Evolutionary conservation across 768 basidiomycete genomes (phyloP), one percentile per base, ranked within the genome.

Genomic region (Amanita thiersii): DNA sequence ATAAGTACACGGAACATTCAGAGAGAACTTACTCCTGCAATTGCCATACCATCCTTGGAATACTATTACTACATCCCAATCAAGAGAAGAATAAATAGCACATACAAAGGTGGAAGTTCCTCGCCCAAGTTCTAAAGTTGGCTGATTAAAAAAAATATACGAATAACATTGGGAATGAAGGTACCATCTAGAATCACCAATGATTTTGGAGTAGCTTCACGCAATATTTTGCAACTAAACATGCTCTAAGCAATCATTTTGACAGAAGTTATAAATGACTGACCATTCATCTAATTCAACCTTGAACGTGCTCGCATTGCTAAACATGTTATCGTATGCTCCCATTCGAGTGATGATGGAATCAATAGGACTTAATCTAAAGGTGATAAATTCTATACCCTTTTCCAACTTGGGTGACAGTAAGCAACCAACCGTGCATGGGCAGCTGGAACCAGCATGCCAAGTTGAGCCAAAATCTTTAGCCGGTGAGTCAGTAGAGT

Each of bases 281-380:
- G 51, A 91, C 90, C 90, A 90, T 75, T 99, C 96, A 57, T 98
- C 96, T 43, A 99, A 68, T 57, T 99, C 96, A 15, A 99, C 96
- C 58, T 97, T 96, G 75, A 98, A 99, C 0, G 94, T 97, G 61
- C 89, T 91, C 1, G 91, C 77, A 51, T 89, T 81, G 2, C 86
- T 82, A 60, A 92, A 93, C 86, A 94, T 91, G 55, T 92, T 92
- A 54, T 98, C 94, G 56, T 97, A 96, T 2, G 96, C 96, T 7
- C 96, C 96, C 96, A 98, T 98, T 18, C 94, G 81, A 2, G 96
- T 97, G 45, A 90, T 74, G 49, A 99, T 96, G 9, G 82, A 68
- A 56, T 99, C 93, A 2, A 96, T 78, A 1, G 96, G 90, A 46
- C 82, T 85, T 35, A 99, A 56, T 25, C 90, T 91, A 32, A 15